These are phyloP conservation scores for Diaporthe amygdali DNA, from an alignment of 2,329 filamentous ascomycete genomes.

Conservation along the genomic window DNA sequence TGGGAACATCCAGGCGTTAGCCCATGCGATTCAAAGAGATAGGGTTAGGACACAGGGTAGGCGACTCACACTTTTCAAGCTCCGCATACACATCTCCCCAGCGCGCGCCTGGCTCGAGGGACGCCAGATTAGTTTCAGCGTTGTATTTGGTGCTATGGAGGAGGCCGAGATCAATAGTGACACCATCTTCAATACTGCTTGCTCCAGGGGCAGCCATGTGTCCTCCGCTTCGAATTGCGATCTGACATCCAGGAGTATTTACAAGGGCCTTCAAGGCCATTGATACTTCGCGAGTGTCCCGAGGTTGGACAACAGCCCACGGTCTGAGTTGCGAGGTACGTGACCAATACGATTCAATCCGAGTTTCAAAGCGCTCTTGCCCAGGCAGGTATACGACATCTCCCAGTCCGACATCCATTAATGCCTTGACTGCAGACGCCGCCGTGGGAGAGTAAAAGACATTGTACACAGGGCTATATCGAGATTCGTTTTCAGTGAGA, in stretches of 20 bases:
- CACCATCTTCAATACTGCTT: background rate
- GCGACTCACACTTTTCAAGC: background rate
- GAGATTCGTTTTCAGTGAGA: no score
- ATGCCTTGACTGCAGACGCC: background rate
- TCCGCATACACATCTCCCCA: conserved; percentile 6
- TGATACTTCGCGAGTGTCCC: background rate
- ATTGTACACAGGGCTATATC: no score
- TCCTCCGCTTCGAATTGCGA: conserved; percentile 6
- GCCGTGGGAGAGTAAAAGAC: background rate
- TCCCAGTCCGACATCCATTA: background rate
- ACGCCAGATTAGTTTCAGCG: background rate
- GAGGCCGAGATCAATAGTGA: conserved; percentile 9
- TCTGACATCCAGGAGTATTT: background rate
- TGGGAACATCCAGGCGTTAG: background rate
- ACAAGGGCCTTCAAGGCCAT: background rate
- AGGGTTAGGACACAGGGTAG: no score
- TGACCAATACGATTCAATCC: conserved; percentile 4
- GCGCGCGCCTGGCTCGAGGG: background rate
- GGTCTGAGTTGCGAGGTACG: background rate
- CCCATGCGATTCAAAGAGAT: rapidly evolving
- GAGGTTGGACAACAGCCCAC: background rate
- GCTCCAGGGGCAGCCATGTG: background rate
- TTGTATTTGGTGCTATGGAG: background rate
- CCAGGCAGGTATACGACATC: background rate
- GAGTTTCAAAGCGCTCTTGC: background rate